Percentiles rank a stretch among this genome's conserved stretches.
phyloP scores from a whole-genome alignment of 139 green algal species.

The Astrephomene gubernaculifera region DNA sequence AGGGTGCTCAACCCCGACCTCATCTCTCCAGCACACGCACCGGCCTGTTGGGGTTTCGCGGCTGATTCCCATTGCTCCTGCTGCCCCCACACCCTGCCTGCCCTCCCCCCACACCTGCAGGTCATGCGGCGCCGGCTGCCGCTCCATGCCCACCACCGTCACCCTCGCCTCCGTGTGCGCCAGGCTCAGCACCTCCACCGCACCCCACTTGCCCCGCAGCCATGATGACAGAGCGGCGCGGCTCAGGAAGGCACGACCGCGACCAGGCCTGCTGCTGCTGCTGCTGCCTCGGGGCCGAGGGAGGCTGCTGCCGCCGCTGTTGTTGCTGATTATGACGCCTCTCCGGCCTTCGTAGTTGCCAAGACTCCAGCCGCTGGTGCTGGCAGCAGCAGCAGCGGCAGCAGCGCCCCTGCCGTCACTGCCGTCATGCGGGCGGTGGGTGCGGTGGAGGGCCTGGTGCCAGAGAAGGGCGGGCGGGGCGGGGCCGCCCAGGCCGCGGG shows the following conservation, averaged over 20 bases:
- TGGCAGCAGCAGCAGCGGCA: too few relatives aligned
- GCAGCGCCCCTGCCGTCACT: too few relatives aligned
- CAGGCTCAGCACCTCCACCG: background rate
- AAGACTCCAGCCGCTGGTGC: too few relatives aligned
- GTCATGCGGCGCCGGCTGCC: background rate
- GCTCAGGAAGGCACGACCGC: constrained; percentile 18
- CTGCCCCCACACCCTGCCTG: background rate
- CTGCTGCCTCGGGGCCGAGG: background rate
- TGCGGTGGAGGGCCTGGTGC: too few relatives aligned
- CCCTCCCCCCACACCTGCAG: background rate
- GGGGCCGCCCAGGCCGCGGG: constrained; percentile 7
- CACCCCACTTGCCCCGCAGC: background rate
- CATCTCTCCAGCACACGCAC: too few relatives aligned
- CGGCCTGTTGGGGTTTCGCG: too few relatives aligned
- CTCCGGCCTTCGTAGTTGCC: too few relatives aligned
- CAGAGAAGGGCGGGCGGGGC: background rate
- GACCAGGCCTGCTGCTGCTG: too few relatives aligned
- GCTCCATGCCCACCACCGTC: background rate
- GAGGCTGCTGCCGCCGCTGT: background rate
- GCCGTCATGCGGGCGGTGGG: too few relatives aligned
- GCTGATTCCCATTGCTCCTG: too few relatives aligned
- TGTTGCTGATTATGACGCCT: background rate
- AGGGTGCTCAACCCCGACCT: too few relatives aligned
- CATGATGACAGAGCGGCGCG: background rate
- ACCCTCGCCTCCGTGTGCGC: background rate